Evolutionary conservation across 1,284 basidiomycete species (phyloP).

Genomic region (Ganoderma lucidum): DNA sequence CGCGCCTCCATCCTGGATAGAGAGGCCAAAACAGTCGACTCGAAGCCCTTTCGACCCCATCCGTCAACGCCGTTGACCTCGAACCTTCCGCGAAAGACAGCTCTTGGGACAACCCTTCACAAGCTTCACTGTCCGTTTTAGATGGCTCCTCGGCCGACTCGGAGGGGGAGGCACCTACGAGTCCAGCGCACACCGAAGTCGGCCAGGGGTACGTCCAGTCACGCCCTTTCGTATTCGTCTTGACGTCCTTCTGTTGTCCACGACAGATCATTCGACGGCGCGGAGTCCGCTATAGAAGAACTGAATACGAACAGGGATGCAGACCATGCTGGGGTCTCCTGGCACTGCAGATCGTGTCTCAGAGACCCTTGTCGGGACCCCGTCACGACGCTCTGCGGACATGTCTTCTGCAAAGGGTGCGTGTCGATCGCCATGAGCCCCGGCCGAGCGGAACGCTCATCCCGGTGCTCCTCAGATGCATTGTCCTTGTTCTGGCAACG

Average conservation of each 20-base stretch:
- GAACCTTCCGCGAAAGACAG: not conserved
- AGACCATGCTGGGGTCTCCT: constrained; percentile 13
- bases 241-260: not conserved
- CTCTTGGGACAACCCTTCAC: not conserved
- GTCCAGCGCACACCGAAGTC: not conserved
- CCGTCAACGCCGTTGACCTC: not conserved
- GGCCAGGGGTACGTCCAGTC: not conserved
- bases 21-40: not conserved
- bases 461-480: not conserved
- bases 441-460: not conserved
- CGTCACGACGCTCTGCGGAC: constrained; percentile 40
- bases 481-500: not conserved
- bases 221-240: too few species aligned
- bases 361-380: constrained; percentile 34
- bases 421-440: not conserved
- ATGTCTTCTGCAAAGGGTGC: constrained; percentile 36
- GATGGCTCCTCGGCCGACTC: not conserved
- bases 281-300: not conserved
- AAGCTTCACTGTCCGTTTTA: not conserved
- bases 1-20: not conserved
- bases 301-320: not conserved
- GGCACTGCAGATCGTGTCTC: constrained; percentile 39
- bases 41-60: not conserved
- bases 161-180: not conserved
- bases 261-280: not conserved